A percentile compares a stretch with the other conserved stretches of the same genome.
These are phyloP conservation scores for Cinnamomum micranthum DNA, from an alignment of 164 flowering plant species.

Conservation along the genomic window DNA sequence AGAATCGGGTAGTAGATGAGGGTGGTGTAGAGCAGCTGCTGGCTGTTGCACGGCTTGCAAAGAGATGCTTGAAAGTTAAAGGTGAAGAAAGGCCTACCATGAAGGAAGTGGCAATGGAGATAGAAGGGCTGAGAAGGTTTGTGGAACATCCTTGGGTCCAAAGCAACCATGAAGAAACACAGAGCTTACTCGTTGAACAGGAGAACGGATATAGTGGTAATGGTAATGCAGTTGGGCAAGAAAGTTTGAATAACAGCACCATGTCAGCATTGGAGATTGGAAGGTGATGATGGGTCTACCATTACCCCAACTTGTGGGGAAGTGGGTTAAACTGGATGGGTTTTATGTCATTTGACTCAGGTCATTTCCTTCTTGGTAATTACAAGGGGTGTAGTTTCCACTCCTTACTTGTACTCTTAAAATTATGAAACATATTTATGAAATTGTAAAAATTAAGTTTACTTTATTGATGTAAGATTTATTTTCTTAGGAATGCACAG, in stretches of 20 bases:
- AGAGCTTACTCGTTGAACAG: neutral
- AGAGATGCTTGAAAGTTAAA: conserved; percentile 3
- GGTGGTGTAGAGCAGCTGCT: neutral
- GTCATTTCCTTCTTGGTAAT: no score
- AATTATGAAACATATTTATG: no score
- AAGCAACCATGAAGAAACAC: neutral
- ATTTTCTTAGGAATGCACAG: no score
- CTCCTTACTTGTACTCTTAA: no score
- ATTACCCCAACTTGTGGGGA: no score
- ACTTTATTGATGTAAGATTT: no score
- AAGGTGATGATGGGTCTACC: neutral
- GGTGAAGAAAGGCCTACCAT: neutral
- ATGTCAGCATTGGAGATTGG: neutral
- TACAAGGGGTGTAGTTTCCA: no score
- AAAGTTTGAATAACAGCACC: neutral
- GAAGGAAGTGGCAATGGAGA: conserved; percentile 4
- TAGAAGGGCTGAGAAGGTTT: neutral
- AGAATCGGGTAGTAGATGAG: conserved; percentile 3
- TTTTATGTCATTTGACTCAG: no score
- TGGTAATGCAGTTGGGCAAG: neutral
- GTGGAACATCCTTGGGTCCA: neutral
- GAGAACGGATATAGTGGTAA: neutral
- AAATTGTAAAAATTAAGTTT: no score
- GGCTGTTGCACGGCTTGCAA: conserved; percentile 4
- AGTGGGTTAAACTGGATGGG: no score